Conservation (phyloP, 345 rosid species). For the Firmiana major region DNA sequence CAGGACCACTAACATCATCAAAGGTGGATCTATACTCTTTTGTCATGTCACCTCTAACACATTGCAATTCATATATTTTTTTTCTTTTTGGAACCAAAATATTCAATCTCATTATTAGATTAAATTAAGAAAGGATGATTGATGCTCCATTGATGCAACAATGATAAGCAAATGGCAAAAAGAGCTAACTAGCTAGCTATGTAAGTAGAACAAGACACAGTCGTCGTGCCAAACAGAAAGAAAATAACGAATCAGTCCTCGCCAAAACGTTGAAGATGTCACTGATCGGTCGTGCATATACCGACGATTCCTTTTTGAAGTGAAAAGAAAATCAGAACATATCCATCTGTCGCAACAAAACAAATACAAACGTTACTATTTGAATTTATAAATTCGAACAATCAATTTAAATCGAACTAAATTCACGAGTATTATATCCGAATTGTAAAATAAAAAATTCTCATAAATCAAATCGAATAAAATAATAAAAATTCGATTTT, state of each 20-base stretch:
- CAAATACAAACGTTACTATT: neutral
- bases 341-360: neutral
- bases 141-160: neutral
- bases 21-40: too few relatives aligned
- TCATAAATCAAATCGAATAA: too few relatives aligned
- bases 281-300: too few relatives aligned
- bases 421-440: too few relatives aligned
- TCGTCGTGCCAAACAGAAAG: neutral
- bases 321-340: neutral
- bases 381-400: too few relatives aligned
- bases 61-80: neutral
- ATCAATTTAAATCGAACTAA: too few relatives aligned
- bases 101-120: neutral
- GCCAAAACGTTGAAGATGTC: neutral
- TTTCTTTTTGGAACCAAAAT: neutral
- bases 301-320: neutral
- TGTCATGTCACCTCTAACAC: neutral
- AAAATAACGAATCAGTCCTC: neutral
- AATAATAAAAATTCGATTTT: too few relatives aligned
- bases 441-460: too few relatives aligned
- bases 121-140: neutral
- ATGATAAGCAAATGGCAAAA: neutral
- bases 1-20: neutral
- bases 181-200: neutral
- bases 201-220: neutral